A percentile compares a stretch with the other conserved stretches of the same genome.
These are phyloP conservation scores for Lagerstroemia speciosa DNA, from an alignment of 345 rosid species.

Conservation along the genomic window DNA sequence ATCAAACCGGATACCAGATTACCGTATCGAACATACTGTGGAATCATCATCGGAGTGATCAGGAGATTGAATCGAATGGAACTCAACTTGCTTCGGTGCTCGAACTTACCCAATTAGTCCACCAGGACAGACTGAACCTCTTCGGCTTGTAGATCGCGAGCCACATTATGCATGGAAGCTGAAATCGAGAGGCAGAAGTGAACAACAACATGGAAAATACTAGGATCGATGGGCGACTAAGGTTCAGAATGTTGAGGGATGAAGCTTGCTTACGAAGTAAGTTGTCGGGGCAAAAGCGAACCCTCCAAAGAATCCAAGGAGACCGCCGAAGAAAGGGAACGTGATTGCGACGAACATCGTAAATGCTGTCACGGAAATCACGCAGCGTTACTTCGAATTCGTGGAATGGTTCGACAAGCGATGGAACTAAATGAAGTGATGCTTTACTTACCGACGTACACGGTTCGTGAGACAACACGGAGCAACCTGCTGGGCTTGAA, in stretches of 20 bases:
- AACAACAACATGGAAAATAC: too few species aligned
- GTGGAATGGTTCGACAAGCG: background rate
- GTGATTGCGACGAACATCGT: slow-evolving; percentile 64
- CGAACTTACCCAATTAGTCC: slow-evolving; percentile 53
- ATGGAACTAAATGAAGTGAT: too few species aligned
- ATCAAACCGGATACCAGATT: background rate
- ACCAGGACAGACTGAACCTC: slow-evolving; percentile 62
- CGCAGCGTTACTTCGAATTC: background rate
- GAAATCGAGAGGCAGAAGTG: background rate
- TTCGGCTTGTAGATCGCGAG: slow-evolving; percentile 59
- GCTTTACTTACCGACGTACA: slow-evolving; percentile 45
- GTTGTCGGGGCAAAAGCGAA: slow-evolving; percentile 82
- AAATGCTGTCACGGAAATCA: slow-evolving; percentile 27
- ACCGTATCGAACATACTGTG: background rate
- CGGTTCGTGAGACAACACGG: slow-evolving; percentile 40
- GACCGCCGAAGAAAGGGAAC: slow-evolving; percentile 74
- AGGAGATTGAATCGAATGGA: background rate
- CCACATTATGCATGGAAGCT: slow-evolving; percentile 83
- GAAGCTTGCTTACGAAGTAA: slow-evolving; percentile 46
- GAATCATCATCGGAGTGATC: background rate
- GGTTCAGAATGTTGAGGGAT: background rate
- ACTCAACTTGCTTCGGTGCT: background rate
- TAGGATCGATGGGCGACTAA: too few species aligned
- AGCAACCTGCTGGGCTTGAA: slow-evolving; percentile 35
- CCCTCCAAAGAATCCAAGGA: slow-evolving; percentile 81